Percentiles rank a stretch among this genome's conserved stretches.
These are phyloP conservation scores for Gossypium arboreum DNA, from an alignment of 345 rosid genomes.

Conservation along the genomic window DNA sequence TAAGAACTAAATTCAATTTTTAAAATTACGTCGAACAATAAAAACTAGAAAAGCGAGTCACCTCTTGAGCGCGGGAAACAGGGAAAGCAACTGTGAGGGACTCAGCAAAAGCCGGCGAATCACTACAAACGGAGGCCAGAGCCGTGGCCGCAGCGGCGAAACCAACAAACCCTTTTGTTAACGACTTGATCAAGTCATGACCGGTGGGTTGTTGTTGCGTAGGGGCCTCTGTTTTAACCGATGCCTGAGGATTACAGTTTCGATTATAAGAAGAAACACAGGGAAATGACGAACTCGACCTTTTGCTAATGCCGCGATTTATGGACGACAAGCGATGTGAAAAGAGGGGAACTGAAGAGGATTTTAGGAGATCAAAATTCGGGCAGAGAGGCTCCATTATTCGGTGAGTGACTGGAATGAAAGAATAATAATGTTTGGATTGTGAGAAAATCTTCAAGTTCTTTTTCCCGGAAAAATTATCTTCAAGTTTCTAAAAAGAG, in stretches of 20 bases:
- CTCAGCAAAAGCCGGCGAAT: conserved; percentile 71
- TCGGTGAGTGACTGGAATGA: neutral
- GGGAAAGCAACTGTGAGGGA: conserved; percentile 80
- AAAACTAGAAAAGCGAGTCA: conserved; percentile 12
- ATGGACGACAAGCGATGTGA: conserved; percentile 22
- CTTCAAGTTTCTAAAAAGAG: neutral
- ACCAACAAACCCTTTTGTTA: conserved; percentile 46
- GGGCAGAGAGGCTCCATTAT: conserved; percentile 38
- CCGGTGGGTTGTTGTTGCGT: neutral
- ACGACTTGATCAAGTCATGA: conserved; percentile 24
- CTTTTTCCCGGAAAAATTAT: no score
- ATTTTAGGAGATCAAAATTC: conserved; percentile 30
- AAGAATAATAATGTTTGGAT: conserved; percentile 2
- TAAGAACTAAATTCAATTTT: neutral
- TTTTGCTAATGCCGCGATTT: conserved; percentile 17
- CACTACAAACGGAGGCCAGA: conserved; percentile 40
- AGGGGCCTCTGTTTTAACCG: conserved; percentile 17
- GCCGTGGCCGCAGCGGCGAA: conserved; percentile 55
- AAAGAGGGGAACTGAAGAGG: conserved; percentile 21
- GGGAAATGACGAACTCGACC: conserved; percentile 24
- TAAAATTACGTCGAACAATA: neutral
- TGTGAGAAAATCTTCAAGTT: neutral
- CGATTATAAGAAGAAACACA: conserved; percentile 16
- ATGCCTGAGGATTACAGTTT: neutral
- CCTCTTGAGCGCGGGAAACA: conserved; percentile 80